Evolutionary conservation across 345 rosid genomes (phyloP), one percentile per base, ranked within the genome.

Genomic region (Ceriops tagal): DNA sequence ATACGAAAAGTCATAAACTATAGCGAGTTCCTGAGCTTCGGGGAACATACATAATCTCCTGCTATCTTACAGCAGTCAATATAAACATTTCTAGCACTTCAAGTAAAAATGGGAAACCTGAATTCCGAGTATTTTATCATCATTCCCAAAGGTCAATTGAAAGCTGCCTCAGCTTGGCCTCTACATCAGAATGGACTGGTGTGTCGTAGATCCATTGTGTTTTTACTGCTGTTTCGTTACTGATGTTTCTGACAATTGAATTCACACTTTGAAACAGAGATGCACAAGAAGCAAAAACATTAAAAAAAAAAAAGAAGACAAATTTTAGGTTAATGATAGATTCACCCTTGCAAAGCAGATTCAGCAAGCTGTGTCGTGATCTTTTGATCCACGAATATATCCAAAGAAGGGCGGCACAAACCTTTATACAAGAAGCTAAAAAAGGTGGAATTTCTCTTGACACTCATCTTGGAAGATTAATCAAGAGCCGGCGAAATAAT

Each of bases 291-390:
- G 31, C 16, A 24, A 66, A 35, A 35, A 66, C 30, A 26, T 65
- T 63, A 61, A 43, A 16, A 18, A n/a, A 8, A 65, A 8, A 8
- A 35, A 8, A 35, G 8, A 35, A 7, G 43, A 7, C 43, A 35
- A 35, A 11, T 35, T 35, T 35, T 35, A 35, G 10, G 43, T 35
- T 64, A 58, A 58, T 62, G 68, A 77, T 58, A 22, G 71, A 70
- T 88, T 88, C 75, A 91, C 98, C 92, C 97, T 80, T 81, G 73
- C 56, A 93, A 69, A 85, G 84, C 93, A 80, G 84, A 84, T 86
- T 93, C 97, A 10, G 98, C 98, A 79, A 89, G 89, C 64, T 96
- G 96, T 84, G 95, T 86, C 98, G 89, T 93, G 81, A 91, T 83
- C 57, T 91, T 95, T 70, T 84, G 84, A 85, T 93, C 91, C 62